Evolutionary conservation across 257 asterid genomes (phyloP).

Genomic region (Solanum etuberosum): DNA sequence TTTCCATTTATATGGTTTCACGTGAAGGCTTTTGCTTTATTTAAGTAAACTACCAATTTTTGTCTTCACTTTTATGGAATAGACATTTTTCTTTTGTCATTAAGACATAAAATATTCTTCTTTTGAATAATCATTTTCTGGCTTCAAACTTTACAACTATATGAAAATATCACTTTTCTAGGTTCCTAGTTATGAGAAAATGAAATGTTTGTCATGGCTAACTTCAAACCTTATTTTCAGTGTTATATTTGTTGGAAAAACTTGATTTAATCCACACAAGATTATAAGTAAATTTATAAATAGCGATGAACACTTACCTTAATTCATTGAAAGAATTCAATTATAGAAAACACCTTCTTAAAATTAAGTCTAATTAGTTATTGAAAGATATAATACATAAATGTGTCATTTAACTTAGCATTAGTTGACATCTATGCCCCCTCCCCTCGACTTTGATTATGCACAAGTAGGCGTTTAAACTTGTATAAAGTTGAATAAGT

Average conservation of each 20-base stretch:
- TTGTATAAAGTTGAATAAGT: too few species aligned
- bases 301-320: neutral
- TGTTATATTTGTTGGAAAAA: neutral
- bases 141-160: neutral
- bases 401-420: too few species aligned
- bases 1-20: neutral
- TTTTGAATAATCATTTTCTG: neutral
- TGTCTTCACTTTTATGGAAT: neutral
- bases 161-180: neutral
- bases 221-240: neutral
- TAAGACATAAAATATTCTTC: neutral
- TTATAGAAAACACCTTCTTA: too few species aligned
- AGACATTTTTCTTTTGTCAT: neutral
- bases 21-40: neutral
- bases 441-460: too few species aligned
- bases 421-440: neutral
- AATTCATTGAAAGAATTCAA: neutral
- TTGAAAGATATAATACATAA: neutral
- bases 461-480: neutral
- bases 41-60: neutral
- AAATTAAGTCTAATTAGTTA: neutral
- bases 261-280: neutral
- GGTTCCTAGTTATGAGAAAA: neutral
- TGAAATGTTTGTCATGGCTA: neutral
- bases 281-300: neutral